Conservation (phyloP, 768 basidiomycete genomes). For the Suillus brevipes region DNA sequence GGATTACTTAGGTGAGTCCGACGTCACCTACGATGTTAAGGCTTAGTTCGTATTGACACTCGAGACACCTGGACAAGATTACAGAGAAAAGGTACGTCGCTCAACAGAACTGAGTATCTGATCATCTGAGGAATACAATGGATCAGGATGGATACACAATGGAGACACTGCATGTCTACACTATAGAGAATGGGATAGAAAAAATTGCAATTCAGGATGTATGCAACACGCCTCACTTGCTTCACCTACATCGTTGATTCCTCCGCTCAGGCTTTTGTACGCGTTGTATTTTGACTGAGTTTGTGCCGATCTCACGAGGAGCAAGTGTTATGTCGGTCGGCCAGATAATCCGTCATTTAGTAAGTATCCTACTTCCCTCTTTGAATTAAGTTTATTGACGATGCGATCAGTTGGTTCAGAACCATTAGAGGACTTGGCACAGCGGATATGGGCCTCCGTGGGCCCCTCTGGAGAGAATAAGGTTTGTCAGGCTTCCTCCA, state of each 20-base stretch:
- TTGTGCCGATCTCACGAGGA: not conserved
- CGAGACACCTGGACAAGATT: conserved; percentile 47
- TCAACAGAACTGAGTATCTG: not conserved
- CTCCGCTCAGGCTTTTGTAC: conserved; percentile 49
- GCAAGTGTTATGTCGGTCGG: conserved; percentile 82
- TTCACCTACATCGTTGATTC: not conserved
- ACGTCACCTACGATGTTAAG: not conserved
- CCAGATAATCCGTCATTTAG: conserved; percentile 89
- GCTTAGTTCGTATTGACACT: not conserved
- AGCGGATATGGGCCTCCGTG: conserved; percentile 67
- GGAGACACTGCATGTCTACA: conserved; percentile 74
- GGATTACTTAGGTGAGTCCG: conserved; percentile 71
- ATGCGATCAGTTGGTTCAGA: conserved; percentile 71
- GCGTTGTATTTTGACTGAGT: conserved; percentile 20
- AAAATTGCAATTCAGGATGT: conserved; percentile 58
- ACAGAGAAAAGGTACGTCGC: conserved; percentile 73
- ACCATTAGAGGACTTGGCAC: conserved; percentile 65
- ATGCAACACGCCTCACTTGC: conserved; percentile 18
- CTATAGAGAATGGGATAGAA: conserved; percentile 50
- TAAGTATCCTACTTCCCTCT: conserved; percentile 34
- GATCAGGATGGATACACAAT: conserved; percentile 86
- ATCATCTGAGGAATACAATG: not conserved
- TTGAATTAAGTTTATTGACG: not conserved
- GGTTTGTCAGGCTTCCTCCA: conserved; percentile 31
- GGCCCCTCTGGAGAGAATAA: conserved; percentile 94